Base-by-base conservation (phyloP, 108 stramenopile genomes). In the Nitzschia putrida region DNA sequence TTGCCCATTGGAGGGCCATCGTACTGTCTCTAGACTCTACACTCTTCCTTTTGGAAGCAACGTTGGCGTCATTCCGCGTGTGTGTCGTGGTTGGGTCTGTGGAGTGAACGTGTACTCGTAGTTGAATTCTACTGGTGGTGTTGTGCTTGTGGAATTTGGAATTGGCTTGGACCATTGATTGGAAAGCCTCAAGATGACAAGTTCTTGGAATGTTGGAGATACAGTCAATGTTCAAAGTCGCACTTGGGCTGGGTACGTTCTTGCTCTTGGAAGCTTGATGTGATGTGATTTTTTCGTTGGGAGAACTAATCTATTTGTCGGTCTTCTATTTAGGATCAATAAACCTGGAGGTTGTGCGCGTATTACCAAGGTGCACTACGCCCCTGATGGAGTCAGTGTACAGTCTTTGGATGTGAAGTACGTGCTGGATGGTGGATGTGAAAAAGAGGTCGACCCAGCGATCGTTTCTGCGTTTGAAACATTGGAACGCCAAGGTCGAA, bases 401-500 rank as follows among this genome's bases (percentile, higher is more conserved):
- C 68, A 81, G 52, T 55, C 61, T n/a, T 34, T 81, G 43, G 80
- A 81, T 53, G 80, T 81, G 44, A 76, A 77, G 51, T 81, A 81
- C 44, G 55, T 81, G n/a, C 47, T 81, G 13, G 68, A 54, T 7
- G 69, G 70, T 3, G 71, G 75, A 0, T 45, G 0, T 14, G 80
- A 81, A 52, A 81, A 61, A 22, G 57, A 73, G 18, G 29, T 81
- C 12, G 80, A 81, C 42, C 71, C 71, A n/a, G 68, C 53, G 7
- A 68, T 81, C 44, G 69, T 81, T 2, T 44, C 53, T 20, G 63
- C 71, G 0, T 67, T 70, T 64, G 63, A 71, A 41, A 54, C 52
- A 5, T 24, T 81, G 18, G 70, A 73, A 57, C 71, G 72, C 22
- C 61, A 57, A 20, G 69, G 70, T 9, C 59, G 80, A n/a, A 68